Base-by-base conservation (phyloP, 371 early-diverging fungal genomes). In the Apophysomyces sp. region DNA sequence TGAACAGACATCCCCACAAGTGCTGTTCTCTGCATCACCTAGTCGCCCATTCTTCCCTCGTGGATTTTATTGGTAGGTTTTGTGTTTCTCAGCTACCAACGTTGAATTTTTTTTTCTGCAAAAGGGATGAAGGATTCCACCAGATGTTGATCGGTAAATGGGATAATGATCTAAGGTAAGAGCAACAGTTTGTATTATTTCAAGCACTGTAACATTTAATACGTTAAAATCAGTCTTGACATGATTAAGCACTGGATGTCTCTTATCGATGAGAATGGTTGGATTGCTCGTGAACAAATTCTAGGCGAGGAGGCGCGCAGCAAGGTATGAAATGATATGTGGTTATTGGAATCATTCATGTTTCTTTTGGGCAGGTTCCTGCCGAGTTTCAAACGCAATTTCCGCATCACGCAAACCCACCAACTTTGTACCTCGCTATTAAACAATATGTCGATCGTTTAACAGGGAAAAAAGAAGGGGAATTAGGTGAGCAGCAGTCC, bases 251-350 rank as follows among this genome's bases (percentile, higher is more conserved):
- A 86, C 64, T 98, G 97, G 98, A 78, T 85, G 29, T 65, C 77
- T 13, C 70, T 88, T 58, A 94, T 95, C 69, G 95, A 96, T 58
- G 78, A 76, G 21, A 78, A 90, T 41, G 98, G 98, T 0, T 98
- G 98, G 98, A 87, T 97, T 28, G 94, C 91, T 4, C 84, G 97
- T 18, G 97, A 98, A 67, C 96, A 97, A 71, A 97, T 97, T 56
- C 72, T 96, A 8, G 98, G 98, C 11, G 92, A 90, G 24, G 97
- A 98, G 62, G 94, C 97, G 0, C 85, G 96, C 26, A 92, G 93
- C 77, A 93, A 91, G 66, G 90, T 44, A 44, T 21, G 24, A 9
- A 26, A 44, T 5, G 24, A 21, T 9, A 34, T 1, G 34, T 34
- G 13, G 4, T 34, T 59, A 8, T 52, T 61, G 18, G 24, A 36